These are phyloP conservation scores for Cronartium quercuum DNA, from an alignment of 1,284 basidiomycete genomes.

Conservation along the genomic window DNA sequence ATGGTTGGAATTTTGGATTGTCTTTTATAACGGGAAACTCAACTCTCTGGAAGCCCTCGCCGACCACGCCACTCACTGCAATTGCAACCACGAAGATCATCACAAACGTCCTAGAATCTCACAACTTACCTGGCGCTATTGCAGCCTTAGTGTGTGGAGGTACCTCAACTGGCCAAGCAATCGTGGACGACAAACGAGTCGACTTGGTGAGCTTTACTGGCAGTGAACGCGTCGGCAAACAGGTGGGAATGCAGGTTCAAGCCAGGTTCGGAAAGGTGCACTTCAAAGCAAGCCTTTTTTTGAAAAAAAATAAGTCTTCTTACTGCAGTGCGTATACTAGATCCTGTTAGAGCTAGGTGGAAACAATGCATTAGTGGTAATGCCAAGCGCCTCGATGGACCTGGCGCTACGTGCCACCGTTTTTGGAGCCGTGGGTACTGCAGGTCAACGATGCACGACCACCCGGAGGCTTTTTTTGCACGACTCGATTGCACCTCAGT, in stretches of 20 bases:
- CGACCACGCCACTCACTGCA: slow-evolving; percentile 75
- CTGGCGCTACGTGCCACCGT: slow-evolving; percentile 81
- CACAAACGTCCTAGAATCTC: slow-evolving; percentile 68
- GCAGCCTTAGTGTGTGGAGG: slow-evolving; percentile 77
- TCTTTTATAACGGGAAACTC: slow-evolving; percentile 85
- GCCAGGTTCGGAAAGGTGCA: slow-evolving; percentile 68
- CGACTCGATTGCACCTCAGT: slow-evolving; percentile 65
- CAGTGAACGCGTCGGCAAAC: slow-evolving; percentile 74
- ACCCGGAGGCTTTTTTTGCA: slow-evolving; percentile 86
- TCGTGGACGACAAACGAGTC: slow-evolving; percentile 67
- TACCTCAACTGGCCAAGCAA: slow-evolving; percentile 67
- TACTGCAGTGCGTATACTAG: background rate
- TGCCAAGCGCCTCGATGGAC: slow-evolving; percentile 84
- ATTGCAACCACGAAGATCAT: slow-evolving; percentile 84
- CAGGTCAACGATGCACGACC: slow-evolving; percentile 89
- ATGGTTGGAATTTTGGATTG: slow-evolving; percentile 73
- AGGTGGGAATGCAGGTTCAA: slow-evolving; percentile 73
- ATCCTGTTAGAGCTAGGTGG: slow-evolving; percentile 82
- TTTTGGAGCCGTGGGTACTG: slow-evolving; percentile 90
- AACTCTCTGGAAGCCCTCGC: slow-evolving; percentile 90
- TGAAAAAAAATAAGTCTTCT: background rate
- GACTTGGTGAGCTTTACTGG: slow-evolving; percentile 87
- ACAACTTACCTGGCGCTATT: slow-evolving; percentile 73
- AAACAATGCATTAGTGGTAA: slow-evolving; percentile 81
- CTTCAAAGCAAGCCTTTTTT: background rate